Percentiles rank a stretch among this genome's conserved stretches.
These are phyloP conservation scores for Phytopythium chamaehyphon DNA, from an alignment of 352 stramenopile species.

Conservation along the genomic window DNA sequence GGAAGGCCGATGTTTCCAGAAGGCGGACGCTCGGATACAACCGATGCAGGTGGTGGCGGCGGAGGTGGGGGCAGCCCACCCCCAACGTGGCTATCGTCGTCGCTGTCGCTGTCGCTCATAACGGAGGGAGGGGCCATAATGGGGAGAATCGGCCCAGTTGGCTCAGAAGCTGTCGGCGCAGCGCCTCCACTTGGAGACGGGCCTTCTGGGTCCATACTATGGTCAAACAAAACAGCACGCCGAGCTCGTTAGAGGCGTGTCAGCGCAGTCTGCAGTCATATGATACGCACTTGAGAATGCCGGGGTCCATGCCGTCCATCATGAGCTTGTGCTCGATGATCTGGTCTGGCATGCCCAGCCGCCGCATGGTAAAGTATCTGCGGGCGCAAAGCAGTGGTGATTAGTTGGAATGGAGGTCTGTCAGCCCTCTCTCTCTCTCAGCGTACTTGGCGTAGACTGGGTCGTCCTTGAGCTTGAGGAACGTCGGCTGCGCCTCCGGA, in stretches of 20 bases:
- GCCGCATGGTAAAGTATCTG: slow-evolving; percentile 81
- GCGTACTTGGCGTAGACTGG: slow-evolving; percentile 68
- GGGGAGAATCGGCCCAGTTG: slow-evolving; percentile 25
- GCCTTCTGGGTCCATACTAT: slow-evolving; percentile 76
- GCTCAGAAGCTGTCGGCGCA: slow-evolving; percentile 23
- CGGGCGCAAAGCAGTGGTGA: not conserved
- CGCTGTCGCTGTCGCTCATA: slow-evolving; percentile 4
- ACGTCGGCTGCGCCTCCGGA: slow-evolving; percentile 15
- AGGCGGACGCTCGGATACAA: slow-evolving; percentile 9
- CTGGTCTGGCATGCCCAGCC: slow-evolving; percentile 63
- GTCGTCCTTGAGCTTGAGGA: slow-evolving; percentile 85
- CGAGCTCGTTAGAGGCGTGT: not conserved
- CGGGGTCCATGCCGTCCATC: slow-evolving; percentile 71
- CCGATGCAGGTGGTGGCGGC: slow-evolving; percentile 21
- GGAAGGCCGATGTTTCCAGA: slow-evolving; percentile 52
- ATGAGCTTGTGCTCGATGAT: slow-evolving; percentile 78
- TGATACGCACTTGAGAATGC: slow-evolving; percentile 34
- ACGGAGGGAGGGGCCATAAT: slow-evolving; percentile 28
- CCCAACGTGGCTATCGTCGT: slow-evolving; percentile 22
- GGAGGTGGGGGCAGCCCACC: slow-evolving; percentile 24
- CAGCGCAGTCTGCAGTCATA: not conserved
- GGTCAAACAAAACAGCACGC: not conserved
- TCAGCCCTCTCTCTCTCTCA: not conserved
- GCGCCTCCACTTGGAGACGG: slow-evolving; percentile 54
- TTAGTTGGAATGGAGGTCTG: too few species aligned